Evolutionary conservation across 495 filamentous ascomycete species (phyloP), one percentile per base, ranked within the genome.

Genomic region (Penicillium waksmanii): DNA sequence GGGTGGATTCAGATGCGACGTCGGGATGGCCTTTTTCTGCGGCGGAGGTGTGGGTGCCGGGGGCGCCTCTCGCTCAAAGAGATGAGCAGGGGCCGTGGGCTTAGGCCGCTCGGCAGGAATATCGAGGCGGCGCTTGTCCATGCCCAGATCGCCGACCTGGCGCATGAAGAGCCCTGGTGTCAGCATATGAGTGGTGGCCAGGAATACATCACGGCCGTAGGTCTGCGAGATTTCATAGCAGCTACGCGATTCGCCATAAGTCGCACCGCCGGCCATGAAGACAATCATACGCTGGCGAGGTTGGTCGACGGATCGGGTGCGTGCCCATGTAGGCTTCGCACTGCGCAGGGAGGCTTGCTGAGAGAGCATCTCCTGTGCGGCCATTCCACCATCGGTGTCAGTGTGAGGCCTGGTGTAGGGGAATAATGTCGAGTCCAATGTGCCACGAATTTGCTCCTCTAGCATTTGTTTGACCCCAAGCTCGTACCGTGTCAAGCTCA

Each of bases 251-350:
- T 98, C 95, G 1, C 89, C 89, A 71, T 93, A 95, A 3, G 93
- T 98, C 7, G 96, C 96, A 42, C 95, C 95, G 36, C 96, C 95
- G 18, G 95, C 94, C 86, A 98, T 89, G 72, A 97, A 97, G 48
- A 98, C 88, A 58, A 98, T 89, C 47, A 98, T 85, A 43, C 95
- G 88, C 73, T 98, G 95, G 47, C 87, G 85, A 53, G 90, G 92
- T 65, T 97, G 93, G 18, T 88, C 84, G 10, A 85, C 84, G 15
- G 87, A 80, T 53, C 91, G 85, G 12, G 90, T 88, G 51, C 89
- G 89, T 8, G 95, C 95, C 95, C 95, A 98, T 10, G 93, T 95
- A 7, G 95, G 95, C 64, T 96, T 96, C 27, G 92, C 91, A 60
- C 90, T 91, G 61, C 88, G 83, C 38, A 98, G 78, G 5, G 94